A percentile compares a stretch with the other conserved stretches of the same genome.
phyloP scores from a whole-genome alignment of 768 basidiomycete species.

The Chiua virens region DNA sequence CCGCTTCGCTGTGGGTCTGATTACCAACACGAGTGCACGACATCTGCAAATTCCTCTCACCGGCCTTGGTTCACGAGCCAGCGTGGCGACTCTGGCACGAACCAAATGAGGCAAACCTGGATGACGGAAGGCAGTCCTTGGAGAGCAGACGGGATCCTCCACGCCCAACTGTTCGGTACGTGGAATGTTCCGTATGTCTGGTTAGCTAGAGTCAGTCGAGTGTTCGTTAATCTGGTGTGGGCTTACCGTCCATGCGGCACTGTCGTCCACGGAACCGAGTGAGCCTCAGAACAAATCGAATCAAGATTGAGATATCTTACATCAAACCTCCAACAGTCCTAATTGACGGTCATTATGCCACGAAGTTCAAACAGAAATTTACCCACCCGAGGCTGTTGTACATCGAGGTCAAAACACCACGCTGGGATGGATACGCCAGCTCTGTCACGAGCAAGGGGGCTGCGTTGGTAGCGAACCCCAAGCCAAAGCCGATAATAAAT shows the following conservation, averaged over 20 bases:
- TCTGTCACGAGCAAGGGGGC: slow-evolving; percentile 54
- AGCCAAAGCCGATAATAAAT: slow-evolving; percentile 44
- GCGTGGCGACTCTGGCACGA: slow-evolving; percentile 36
- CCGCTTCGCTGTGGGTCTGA: slow-evolving; percentile 23
- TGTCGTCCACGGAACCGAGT: slow-evolving; percentile 8
- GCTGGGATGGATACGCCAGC: slow-evolving; percentile 50
- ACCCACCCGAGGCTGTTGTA: slow-evolving; percentile 45
- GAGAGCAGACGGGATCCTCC: slow-evolving; percentile 18
- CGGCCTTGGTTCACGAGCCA: slow-evolving; percentile 38
- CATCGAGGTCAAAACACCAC: slow-evolving; percentile 43
- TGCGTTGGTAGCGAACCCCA: slow-evolving; percentile 40
- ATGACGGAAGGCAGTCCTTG: slow-evolving; percentile 13
- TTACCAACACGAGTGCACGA: neutral
- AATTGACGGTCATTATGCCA: slow-evolving; percentile 2
- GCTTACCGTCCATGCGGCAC: slow-evolving; percentile 62
- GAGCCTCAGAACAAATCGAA: too few species aligned
- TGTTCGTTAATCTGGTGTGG: too few species aligned
- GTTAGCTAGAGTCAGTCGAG: neutral
- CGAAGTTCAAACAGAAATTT: too few species aligned
- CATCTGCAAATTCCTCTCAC: slow-evolving; percentile 11
- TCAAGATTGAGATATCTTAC: slow-evolving; percentile 19
- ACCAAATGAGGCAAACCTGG: slow-evolving; percentile 14
- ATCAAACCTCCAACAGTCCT: slow-evolving; percentile 36
- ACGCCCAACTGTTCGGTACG: slow-evolving; percentile 13
- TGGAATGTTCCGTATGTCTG: slow-evolving; percentile 19